Evolutionary conservation across 306 rosid species (phyloP).

Genomic region (Abrus pulchellus): DNA sequence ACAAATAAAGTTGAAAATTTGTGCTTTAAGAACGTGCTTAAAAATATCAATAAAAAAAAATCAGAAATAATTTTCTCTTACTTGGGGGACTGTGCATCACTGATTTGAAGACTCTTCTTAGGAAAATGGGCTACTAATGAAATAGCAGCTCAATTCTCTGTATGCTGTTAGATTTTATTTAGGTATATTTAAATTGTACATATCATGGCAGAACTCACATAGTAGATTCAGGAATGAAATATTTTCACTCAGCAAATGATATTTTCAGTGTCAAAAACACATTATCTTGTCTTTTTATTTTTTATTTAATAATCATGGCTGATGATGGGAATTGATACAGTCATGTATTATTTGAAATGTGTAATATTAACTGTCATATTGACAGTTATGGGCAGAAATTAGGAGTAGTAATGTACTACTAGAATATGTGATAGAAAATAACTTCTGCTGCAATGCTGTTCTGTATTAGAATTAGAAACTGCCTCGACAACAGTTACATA

Average conservation of each 20-base stretch:
- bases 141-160: conserved; percentile 13
- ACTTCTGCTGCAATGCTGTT: too few species aligned
- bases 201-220: conserved; percentile 1
- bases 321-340: too few species aligned
- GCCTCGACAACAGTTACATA: too few species aligned
- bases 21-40: conserved; percentile 1
- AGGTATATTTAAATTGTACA: not conserved
- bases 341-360: too few species aligned
- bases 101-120: not conserved
- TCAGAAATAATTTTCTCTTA: conserved; percentile 25
- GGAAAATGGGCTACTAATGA: not conserved
- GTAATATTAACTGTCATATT: too few species aligned
- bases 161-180: conserved; percentile 35
- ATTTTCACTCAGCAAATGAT: conserved; percentile 5
- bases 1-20: not conserved
- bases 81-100: not conserved
- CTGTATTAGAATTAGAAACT: too few species aligned
- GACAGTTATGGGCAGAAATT: too few species aligned
- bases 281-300: not conserved
- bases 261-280: conserved; percentile 32
- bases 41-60: conserved; percentile 24
- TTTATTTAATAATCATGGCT: too few species aligned
- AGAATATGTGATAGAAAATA: too few species aligned
- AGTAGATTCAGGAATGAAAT: conserved; percentile 9
- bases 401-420: too few species aligned